Conservation (phyloP, 176 grass and related monocot genomes). For the Zea luxurians region DNA sequence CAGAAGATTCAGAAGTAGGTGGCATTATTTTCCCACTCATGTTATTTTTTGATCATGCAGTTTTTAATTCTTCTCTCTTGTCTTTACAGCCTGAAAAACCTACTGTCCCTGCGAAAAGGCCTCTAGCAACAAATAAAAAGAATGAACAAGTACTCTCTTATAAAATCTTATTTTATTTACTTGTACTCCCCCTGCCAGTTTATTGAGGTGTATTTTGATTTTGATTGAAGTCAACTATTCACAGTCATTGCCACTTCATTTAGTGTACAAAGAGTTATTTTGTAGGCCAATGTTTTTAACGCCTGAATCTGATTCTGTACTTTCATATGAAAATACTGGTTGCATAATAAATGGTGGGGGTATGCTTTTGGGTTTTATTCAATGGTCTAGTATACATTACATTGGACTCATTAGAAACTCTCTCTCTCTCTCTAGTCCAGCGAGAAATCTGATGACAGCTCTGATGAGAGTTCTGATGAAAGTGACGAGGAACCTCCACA, state of each 20-base stretch:
- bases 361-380: background rate
- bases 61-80: background rate
- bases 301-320: background rate
- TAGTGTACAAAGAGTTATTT: background rate
- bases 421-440: conserved; percentile 17
- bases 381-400: conserved; percentile 15
- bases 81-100: conserved; percentile 47
- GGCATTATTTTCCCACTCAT: background rate
- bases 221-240: background rate
- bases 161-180: conserved; percentile 13
- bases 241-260: background rate
- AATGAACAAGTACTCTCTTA: conserved; percentile 42
- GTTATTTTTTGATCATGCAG: background rate
- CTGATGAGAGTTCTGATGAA: conserved; percentile 52
- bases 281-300: background rate
- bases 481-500: conserved; percentile 55
- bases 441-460: conserved; percentile 48
- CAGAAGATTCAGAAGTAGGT: conserved; percentile 33
- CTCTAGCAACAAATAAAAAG: conserved; percentile 35
- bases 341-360: background rate
- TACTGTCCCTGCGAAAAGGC: conserved; percentile 34
- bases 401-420: conserved; percentile 4
- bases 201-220: background rate
- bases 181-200: too few relatives aligned
- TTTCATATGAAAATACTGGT: background rate